Evolutionary conservation across 148 eudicot genomes (phyloP).

Genomic region (Salicornia ramosissima): DNA sequence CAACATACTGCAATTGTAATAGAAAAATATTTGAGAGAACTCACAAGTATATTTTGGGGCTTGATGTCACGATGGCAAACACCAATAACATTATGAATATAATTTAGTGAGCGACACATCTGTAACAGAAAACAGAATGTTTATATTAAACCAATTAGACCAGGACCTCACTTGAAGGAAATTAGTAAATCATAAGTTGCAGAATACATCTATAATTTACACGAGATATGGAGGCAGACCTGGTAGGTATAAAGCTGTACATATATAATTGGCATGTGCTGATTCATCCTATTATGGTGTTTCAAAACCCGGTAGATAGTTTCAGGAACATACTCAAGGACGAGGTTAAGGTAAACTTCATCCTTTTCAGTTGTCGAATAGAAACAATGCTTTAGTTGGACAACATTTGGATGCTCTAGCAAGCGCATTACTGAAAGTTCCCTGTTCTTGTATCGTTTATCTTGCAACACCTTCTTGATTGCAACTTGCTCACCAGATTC

Average conservation of each 20-base stretch:
- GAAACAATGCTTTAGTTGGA: slow-evolving; percentile 65
- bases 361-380: slow-evolving; percentile 82
- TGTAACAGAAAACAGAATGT: slow-evolving; percentile 23
- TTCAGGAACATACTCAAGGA: slow-evolving; percentile 89
- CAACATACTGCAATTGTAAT: no score
- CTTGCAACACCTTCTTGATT: slow-evolving; percentile 91
- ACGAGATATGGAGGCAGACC: slow-evolving; percentile 31
- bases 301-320: slow-evolving; percentile 71
- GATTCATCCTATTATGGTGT: slow-evolving; percentile 59
- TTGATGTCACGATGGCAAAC: slow-evolving; percentile 97
- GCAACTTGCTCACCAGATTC: slow-evolving; percentile 90
- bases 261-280: slow-evolving; percentile 63
- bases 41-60: slow-evolving; percentile 89
- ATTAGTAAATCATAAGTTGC: background rate
- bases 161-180: background rate
- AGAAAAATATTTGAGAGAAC: no score
- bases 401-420: slow-evolving; percentile 74
- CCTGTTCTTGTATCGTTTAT: slow-evolving; percentile 92
- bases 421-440: slow-evolving; percentile 89
- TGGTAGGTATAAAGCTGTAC: slow-evolving; percentile 82
- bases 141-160: background rate
- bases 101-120: slow-evolving; percentile 86
- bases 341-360: slow-evolving; percentile 87
- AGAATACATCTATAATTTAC: background rate
- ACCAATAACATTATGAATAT: slow-evolving; percentile 77